Conservation (phyloP, 1,139 yeast genomes). For the Lodderomyces elongisporus region DNA sequence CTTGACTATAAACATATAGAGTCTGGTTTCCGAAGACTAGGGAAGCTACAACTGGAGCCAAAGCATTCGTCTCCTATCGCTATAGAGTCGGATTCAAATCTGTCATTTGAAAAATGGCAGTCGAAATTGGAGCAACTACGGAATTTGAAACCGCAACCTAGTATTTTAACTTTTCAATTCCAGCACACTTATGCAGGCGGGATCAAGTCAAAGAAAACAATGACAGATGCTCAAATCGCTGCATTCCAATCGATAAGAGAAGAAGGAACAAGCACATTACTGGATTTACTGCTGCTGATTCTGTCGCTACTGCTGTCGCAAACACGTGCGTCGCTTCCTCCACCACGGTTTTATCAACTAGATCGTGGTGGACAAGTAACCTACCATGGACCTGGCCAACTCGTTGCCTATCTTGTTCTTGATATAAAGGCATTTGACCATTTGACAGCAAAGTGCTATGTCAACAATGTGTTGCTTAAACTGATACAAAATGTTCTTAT, state of each 20-base stretch:
- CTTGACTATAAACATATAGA: conserved; percentile 58
- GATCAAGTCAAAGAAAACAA: conserved; percentile 58
- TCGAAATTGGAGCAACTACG: conserved; percentile 27
- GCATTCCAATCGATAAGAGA: neutral
- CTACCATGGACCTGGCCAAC: conserved; percentile 94
- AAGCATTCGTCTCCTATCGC: conserved; percentile 17
- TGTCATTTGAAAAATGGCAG: too few species aligned
- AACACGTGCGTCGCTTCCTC: neutral
- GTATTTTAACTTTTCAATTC: conserved; percentile 74
- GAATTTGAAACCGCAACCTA: conserved; percentile 56
- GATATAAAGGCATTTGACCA: conserved; percentile 61
- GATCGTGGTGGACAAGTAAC: conserved; percentile 97
- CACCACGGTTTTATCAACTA: conserved; percentile 53
- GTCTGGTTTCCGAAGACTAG: conserved; percentile 23
- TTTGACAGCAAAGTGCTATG: conserved; percentile 71
- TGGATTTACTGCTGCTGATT: too few species aligned
- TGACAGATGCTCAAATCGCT: conserved; percentile 18
- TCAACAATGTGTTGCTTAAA: conserved; percentile 60
- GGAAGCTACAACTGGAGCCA: conserved; percentile 4
- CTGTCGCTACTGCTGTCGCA: neutral
- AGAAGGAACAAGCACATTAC: too few species aligned
- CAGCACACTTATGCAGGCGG: conserved; percentile 88
- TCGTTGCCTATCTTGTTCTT: conserved; percentile 77
- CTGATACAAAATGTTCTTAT: conserved; percentile 54
- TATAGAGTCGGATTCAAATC: too few species aligned